Conservation (phyloP, 73 alveolate species). For the Paramecium tetraurelia region DNA sequence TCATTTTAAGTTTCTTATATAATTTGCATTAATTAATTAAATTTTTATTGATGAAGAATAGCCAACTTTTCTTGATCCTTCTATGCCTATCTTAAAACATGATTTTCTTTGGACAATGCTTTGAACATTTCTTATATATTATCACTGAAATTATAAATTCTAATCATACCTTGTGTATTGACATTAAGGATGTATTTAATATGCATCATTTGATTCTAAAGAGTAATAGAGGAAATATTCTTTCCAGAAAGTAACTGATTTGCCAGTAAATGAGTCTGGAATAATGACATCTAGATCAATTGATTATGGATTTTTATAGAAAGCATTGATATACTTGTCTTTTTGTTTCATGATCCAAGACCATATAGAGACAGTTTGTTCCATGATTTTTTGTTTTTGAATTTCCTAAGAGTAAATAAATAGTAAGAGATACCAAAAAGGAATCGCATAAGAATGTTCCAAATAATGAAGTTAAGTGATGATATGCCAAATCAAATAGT, state of each 20-base stretch:
- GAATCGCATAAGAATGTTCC: slow-evolving; percentile 70
- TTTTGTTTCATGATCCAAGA: slow-evolving; percentile 18
- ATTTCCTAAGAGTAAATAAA: background rate
- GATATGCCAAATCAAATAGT: slow-evolving; percentile 80
- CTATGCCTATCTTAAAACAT: background rate
- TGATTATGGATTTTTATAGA: background rate
- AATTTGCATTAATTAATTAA: background rate
- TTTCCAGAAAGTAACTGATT: background rate
- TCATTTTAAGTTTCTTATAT: background rate
- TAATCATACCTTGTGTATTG: background rate
- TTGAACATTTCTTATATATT: background rate
- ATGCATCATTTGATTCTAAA: slow-evolving; percentile 7
- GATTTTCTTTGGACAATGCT: background rate
- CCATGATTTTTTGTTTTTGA: background rate
- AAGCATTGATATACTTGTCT: background rate
- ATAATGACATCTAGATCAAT: background rate
- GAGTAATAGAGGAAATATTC: background rate
- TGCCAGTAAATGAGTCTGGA: background rate
- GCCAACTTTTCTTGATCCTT: background rate
- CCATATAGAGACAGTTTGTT: slow-evolving; percentile 30
- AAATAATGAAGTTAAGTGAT: slow-evolving; percentile 78
- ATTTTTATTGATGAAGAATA: background rate
- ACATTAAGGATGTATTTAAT: background rate
- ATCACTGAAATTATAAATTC: background rate
- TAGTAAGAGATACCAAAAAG: background rate